Evolutionary conservation across 805 yeast genomes (phyloP), one percentile per base, ranked within the genome.

Genomic region (Zygotorulaspora chibaensis): DNA sequence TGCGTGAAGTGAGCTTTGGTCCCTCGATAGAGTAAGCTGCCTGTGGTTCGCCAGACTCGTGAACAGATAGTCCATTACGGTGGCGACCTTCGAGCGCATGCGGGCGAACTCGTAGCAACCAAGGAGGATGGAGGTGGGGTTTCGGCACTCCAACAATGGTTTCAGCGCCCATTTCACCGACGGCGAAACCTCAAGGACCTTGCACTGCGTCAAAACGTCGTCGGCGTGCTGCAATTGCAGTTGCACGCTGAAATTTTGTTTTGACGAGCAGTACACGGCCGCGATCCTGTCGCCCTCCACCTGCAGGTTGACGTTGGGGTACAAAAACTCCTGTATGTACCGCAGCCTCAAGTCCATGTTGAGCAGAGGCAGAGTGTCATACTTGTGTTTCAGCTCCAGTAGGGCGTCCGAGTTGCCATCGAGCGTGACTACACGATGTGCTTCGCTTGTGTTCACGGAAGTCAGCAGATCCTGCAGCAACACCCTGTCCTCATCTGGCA

Each of bases 341-440:
- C 46, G 20, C 26, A 59, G 39, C 27, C 67, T 38, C 33, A 50
- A 15, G 15, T 53, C 47, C 52, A 55, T 53, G 37, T 61, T 59
- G 25, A 60, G 43, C 17, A 63, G 23, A 2, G 67, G 66, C 42
- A 62, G 31, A 1, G 63, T 56, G 39, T 62, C 66, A 42, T 50
- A 55, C 39, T 61, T 62, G 18, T 46, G 12, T 7, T 40, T 40
- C 20, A 59, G 45, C 40, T 61, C 65, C 1, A 48, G 40, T 26
- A 54, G 52, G 11, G 58, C 38, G 13, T 40, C 31, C 2, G 58
- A 46, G 3, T 28, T 20, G 2, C 63, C 65, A 41, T 59, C 54
- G 8, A 56, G 40, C 10, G 46, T 31, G 5, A 40, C 33, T 2
- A 42, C 43, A 6, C 44, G 29, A 8, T 35, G 33, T 28, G 33